Base-by-base conservation (phyloP, 2,329 filamentous ascomycete genomes). In the Ophiosphaerella korrae region DNA sequence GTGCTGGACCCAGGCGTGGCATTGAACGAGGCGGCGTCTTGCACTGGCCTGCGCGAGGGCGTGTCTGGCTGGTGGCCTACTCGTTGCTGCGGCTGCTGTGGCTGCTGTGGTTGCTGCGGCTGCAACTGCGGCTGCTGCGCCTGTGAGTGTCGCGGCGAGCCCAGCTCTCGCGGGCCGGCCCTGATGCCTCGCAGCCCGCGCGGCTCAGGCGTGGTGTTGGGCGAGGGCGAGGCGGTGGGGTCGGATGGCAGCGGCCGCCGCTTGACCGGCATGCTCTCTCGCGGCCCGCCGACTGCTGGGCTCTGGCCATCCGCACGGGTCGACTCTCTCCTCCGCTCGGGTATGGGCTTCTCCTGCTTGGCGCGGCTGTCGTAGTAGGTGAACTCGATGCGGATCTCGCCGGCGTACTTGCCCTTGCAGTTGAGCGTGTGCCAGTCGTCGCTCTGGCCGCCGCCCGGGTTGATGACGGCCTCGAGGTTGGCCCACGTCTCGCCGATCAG, bases 401-500 rank as follows among this genome's bases (percentile, higher is more conserved):
- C 94, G 6, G 94, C 93, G 66, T 97, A 99, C 80, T 96, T 96
- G 57, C 92, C 92, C 69, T 88, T 91, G 80, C 86, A 97, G 58
- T 84, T 88, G 61, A 99, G 79, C 52, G 81, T 86, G 71, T 97
- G 92, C 94, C 94, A 99, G 48, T 90, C 80, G 74, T 99, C 94
- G 68, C 84, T 92, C 75, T 97, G 91, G n/a, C 94, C 92, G 42
- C 94, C 94, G 41, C 94, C 92, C 2, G 86, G 80, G 16, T 92
- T 82, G 56, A 99, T 84, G 63, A 99, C 89, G 62, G 85, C 83
- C 61, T 87, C 86, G 52, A 99, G 80, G 67, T 90, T 88, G 51
- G 97, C 84, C 88, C 90, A 97, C 6, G 90, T 87, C 75, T 99
- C 94, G 59, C 94, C 94, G 64, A 99, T 97, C 58, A 99, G 76